Percentiles rank a stretch among this genome's conserved stretches.
Conservation (phyloP, 2,329 filamentous ascomycete genomes). For the Raffaelea albimanens region DNA sequence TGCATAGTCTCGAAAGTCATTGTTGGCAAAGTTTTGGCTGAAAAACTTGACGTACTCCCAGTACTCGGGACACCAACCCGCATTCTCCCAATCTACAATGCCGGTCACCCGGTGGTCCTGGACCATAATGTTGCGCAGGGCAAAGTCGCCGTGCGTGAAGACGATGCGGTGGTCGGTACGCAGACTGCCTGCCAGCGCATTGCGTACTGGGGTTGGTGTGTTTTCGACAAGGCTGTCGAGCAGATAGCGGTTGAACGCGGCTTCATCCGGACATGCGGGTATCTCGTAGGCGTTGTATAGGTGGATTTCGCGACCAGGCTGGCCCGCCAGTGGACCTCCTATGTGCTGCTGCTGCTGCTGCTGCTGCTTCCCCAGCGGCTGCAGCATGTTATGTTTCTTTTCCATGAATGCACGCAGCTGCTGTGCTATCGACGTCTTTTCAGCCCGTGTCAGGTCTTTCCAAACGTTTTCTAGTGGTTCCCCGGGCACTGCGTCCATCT, state of each 20-base stretch:
- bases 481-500: constrained; percentile 18
- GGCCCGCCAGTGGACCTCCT: constrained; percentile 3
- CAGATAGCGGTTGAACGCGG: constrained; percentile 18
- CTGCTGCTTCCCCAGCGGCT: too few species aligned
- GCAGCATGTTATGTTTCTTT: constrained; percentile 4
- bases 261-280: constrained; percentile 15
- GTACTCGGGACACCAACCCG: constrained; percentile 34
- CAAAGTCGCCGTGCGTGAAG: constrained; percentile 42
- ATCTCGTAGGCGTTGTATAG: constrained; percentile 13
- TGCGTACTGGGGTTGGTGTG: constrained; percentile 13
- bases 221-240: constrained; percentile 11
- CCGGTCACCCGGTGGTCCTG: constrained; percentile 27
- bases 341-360: constrained; percentile 18
- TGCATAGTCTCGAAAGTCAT: constrained; percentile 16
- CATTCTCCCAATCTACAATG: constrained; percentile 37
- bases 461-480: constrained; percentile 15
- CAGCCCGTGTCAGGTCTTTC: neutral
- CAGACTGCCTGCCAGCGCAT: constrained; percentile 15
- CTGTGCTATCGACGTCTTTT: neutral
- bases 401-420: constrained; percentile 13
- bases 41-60: constrained; percentile 28
- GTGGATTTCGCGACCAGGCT: neutral
- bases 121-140: constrained; percentile 32
- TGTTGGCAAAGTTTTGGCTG: constrained; percentile 8
- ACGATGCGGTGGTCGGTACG: constrained; percentile 21